phyloP scores from a whole-genome alignment of 495 filamentous ascomycete genomes.

The Penicillium manginii region DNA sequence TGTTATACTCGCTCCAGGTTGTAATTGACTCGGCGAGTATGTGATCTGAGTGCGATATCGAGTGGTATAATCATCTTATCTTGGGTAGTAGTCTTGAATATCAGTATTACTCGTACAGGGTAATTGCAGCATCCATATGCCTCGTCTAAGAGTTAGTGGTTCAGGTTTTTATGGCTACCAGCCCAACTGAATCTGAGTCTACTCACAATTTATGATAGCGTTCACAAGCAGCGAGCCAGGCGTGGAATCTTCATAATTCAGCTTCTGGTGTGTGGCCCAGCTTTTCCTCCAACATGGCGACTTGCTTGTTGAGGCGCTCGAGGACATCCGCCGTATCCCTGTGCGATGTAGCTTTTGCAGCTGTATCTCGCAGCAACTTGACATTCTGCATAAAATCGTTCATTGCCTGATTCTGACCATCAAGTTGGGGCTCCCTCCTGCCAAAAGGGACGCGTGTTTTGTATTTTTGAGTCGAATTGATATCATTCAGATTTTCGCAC shows the following conservation, averaged over 20 bases:
- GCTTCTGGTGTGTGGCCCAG: not conserved
- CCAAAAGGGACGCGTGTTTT: not conserved
- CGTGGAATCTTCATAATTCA: not conserved
- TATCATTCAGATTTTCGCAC: slow-evolving; percentile 5
- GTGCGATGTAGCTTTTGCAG: slow-evolving; percentile 13
- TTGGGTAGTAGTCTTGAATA: no score
- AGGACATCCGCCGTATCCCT: slow-evolving; percentile 6
- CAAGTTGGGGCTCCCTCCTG: not conserved
- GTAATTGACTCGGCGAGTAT: no score
- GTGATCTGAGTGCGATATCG: no score
- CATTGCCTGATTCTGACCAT: not conserved
- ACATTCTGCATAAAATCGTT: not conserved
- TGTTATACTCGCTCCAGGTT: no score
- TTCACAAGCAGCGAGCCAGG: no score
- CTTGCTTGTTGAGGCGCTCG: slow-evolving; percentile 12
- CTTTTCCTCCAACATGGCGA: not conserved
- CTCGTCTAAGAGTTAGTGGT: no score
- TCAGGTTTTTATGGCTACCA: no score
- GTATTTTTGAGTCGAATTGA: not conserved
- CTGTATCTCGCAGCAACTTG: slow-evolving; percentile 11
- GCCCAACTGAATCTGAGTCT: no score
- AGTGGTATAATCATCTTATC: no score
- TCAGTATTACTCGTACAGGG: no score
- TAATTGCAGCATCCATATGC: no score
- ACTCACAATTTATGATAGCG: no score